Conservation (phyloP, 805 yeast genomes). For the Candida hispaniensis region DNA sequence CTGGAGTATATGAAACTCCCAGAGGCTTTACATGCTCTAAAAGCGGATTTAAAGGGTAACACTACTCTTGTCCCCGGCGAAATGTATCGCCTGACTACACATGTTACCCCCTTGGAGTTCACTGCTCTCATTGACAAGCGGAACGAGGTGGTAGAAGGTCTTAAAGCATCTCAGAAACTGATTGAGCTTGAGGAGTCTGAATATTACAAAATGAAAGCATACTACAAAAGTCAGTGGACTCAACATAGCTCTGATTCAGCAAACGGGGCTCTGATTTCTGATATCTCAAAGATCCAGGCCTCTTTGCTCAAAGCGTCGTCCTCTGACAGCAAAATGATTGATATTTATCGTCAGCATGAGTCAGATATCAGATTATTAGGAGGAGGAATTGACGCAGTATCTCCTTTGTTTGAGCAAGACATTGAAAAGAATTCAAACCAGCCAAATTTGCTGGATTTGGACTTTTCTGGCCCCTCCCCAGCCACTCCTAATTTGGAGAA, state of each 20-base stretch:
- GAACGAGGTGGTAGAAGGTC: constrained; percentile 20
- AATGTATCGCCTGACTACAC: constrained; percentile 33
- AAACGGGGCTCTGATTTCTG: constrained; percentile 23
- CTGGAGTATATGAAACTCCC: constrained; percentile 76
- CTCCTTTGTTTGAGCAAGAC: too few relatives aligned
- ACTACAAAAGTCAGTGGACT: constrained; percentile 33
- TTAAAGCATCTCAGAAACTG: constrained; percentile 26
- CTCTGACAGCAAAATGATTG: constrained; percentile 47
- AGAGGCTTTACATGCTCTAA: constrained; percentile 33
- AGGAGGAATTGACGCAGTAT: too few relatives aligned
- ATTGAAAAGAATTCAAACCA: too few relatives aligned
- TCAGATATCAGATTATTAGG: constrained; percentile 37
- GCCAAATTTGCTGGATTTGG: constrained; percentile 62
- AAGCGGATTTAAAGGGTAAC: constrained; percentile 5
- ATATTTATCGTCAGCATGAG: constrained; percentile 36
- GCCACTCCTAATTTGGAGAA: constrained; percentile 25
- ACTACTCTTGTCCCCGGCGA: too few relatives aligned
- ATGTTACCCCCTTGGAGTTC: constrained; percentile 24
- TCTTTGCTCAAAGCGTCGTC: constrained; percentile 31
- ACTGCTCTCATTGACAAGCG: constrained; percentile 27
- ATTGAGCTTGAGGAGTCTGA: constrained; percentile 31
- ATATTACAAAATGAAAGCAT: constrained; percentile 28
- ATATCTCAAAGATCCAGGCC: constrained; percentile 28
- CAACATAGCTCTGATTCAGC: constrained; percentile 31
- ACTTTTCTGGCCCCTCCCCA: constrained; percentile 33